Percentiles rank a stretch among this genome's conserved stretches.
Evolutionary conservation across 352 stramenopile species (phyloP).

Genomic region (Achlya hypogyna): DNA sequence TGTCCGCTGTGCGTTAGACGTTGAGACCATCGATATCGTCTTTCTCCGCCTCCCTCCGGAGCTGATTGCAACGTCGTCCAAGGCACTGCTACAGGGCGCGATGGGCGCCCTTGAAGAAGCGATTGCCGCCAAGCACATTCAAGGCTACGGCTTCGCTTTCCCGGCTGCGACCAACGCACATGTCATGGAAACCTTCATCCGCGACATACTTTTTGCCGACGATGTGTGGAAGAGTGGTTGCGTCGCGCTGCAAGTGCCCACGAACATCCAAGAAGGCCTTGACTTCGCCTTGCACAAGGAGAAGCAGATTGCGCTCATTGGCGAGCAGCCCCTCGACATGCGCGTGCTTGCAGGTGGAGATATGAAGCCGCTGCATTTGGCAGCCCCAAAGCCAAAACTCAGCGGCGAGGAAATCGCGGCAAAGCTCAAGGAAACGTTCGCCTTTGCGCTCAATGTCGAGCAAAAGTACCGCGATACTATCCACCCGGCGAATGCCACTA

Average conservation of each 20-base stretch:
- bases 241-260: conserved; percentile 49
- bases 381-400: conserved; percentile 28
- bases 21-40: conserved; percentile 43
- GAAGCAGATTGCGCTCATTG: conserved; percentile 45
- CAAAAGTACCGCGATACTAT: conserved; percentile 71
- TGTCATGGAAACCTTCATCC: not conserved
- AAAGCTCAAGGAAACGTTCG: conserved; percentile 73
- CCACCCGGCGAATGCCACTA: conserved; percentile 27
- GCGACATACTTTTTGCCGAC: not conserved
- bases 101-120: not conserved
- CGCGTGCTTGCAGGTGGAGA: conserved; percentile 32
- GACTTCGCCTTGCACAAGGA: conserved; percentile 25
- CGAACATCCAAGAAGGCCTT: conserved; percentile 35
- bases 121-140: conserved; percentile 8
- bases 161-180: not conserved
- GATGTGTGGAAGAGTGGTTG: conserved; percentile 29
- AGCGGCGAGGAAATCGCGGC: conserved; percentile 57
- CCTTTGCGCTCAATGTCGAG: conserved; percentile 69
- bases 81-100: conserved; percentile 55
- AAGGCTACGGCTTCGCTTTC: conserved; percentile 21
- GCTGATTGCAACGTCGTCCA: conserved; percentile 33
- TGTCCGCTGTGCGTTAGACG: conserved; percentile 36
- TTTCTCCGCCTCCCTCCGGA: conserved; percentile 3
- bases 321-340: conserved; percentile 49
- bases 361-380: conserved; percentile 51